Percentiles rank a stretch among this genome's conserved stretches.
Conservation (phyloP, 306 rosid species). For the Albizia julibrissin region DNA sequence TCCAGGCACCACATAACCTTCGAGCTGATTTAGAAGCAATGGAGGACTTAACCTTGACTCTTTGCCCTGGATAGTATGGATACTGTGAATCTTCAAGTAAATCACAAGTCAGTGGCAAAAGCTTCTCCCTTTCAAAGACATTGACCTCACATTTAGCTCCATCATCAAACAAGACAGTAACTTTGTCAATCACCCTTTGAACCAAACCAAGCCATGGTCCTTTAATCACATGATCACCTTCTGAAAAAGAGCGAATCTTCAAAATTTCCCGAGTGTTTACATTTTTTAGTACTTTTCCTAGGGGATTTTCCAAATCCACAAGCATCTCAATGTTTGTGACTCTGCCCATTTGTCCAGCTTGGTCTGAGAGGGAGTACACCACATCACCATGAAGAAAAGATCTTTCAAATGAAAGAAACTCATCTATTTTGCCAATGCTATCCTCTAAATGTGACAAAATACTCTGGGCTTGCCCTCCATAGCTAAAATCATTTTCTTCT, state of each 20-base stretch:
- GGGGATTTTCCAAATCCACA: slow-evolving; percentile 76
- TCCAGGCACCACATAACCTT: not conserved
- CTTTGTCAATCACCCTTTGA: slow-evolving; percentile 69
- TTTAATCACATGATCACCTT: slow-evolving; percentile 68
- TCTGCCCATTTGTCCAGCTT: slow-evolving; percentile 88
- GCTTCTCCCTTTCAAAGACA: slow-evolving; percentile 63
- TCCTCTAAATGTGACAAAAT: slow-evolving; percentile 80
- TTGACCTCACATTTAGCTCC: slow-evolving; percentile 69
- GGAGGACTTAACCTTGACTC: slow-evolving; percentile 61
- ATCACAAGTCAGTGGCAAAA: slow-evolving; percentile 60
- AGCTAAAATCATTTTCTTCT: slow-evolving; percentile 64
- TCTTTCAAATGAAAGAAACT: slow-evolving; percentile 86
- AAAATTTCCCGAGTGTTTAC: slow-evolving; percentile 61
- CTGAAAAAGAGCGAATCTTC: slow-evolving; percentile 79
- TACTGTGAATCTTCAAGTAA: slow-evolving; percentile 80
- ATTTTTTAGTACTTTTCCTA: slow-evolving; percentile 62
- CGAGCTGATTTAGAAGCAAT: not conserved
- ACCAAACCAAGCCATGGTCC: slow-evolving; percentile 94
- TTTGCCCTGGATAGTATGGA: slow-evolving; percentile 94
- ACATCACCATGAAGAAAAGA: slow-evolving; percentile 77
- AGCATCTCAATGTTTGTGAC: slow-evolving; percentile 60
- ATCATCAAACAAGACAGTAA: slow-evolving; percentile 70
- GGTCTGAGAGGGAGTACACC: slow-evolving; percentile 63
- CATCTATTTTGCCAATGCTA: slow-evolving; percentile 87
- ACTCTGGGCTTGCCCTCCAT: slow-evolving; percentile 78